phyloP scores from a whole-genome alignment of 2,329 filamentous ascomycete genomes.

The Ceratocystis diversiconidia region DNA sequence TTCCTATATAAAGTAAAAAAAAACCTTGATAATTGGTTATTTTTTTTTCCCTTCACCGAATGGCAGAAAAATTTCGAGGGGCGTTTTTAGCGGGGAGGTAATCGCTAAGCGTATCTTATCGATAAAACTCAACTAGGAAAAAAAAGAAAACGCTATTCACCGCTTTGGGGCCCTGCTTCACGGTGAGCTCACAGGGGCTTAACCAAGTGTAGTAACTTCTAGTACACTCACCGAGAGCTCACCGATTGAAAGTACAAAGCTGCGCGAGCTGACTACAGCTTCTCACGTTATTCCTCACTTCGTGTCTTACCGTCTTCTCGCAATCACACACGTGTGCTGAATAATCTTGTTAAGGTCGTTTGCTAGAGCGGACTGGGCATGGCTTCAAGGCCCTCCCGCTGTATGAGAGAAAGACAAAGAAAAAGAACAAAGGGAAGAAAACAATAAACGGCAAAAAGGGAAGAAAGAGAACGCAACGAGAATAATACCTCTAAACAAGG shows the following conservation, averaged over 20 bases:
- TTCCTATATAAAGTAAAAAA: constrained; percentile 8
- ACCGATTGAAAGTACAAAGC: too few relatives aligned
- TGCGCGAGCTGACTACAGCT: too few relatives aligned
- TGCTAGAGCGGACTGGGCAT: constrained; percentile 2
- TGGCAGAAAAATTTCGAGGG: constrained; percentile 15
- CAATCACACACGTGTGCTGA: neutral
- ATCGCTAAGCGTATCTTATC: constrained; percentile 8
- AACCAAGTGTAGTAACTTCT: neutral
- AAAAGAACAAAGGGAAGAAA: constrained; percentile 4
- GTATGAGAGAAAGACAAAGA: constrained; percentile 6
- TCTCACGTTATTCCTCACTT: neutral
- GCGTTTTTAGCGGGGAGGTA: constrained; percentile 16
- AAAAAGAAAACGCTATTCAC: constrained; percentile 6
- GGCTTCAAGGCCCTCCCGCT: neutral
- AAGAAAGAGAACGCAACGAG: neutral
- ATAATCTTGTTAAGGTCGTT: neutral
- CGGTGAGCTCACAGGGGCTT: neutral
- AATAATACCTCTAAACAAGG: neutral
- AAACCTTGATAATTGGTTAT: neutral
- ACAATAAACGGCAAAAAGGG: neutral
- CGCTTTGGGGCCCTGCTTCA: constrained; percentile 7
- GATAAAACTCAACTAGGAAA: constrained; percentile 4
- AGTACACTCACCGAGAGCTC: neutral
- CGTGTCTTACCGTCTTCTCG: neutral
- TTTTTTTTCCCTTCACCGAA: neutral